Percentiles rank a stretch among this genome's conserved stretches.
These are phyloP conservation scores for Heritiera fomes DNA, from an alignment of 345 rosid species.

Conservation along the genomic window DNA sequence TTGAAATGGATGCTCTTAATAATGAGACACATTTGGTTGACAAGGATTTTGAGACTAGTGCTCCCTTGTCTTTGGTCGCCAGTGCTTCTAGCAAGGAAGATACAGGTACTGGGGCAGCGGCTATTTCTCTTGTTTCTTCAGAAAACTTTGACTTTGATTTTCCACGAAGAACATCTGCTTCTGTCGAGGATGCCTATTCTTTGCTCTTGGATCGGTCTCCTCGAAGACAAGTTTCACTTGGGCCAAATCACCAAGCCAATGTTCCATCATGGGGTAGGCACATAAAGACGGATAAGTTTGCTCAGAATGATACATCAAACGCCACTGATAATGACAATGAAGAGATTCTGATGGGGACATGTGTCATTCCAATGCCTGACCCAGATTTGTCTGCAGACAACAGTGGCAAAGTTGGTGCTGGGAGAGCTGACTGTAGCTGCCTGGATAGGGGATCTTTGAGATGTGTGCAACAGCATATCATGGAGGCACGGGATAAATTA, in stretches of 20 bases:
- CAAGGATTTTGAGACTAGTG: constrained; percentile 27
- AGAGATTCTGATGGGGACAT: constrained; percentile 44
- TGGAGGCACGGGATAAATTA: constrained; percentile 49
- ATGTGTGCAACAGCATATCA: constrained; percentile 46
- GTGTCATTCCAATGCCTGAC: constrained; percentile 57
- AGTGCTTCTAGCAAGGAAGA: constrained; percentile 34
- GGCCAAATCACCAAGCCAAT: constrained; percentile 58
- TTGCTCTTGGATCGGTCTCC: constrained; percentile 33
- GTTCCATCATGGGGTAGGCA: constrained; percentile 46
- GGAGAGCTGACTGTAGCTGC: constrained; percentile 34
- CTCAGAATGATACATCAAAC: constrained; percentile 11
- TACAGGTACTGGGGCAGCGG: constrained; percentile 30
- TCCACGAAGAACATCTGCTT: constrained; percentile 28
- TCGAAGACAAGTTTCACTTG: constrained; percentile 48
- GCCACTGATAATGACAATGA: constrained; percentile 17
- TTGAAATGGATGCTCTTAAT: constrained; percentile 13
- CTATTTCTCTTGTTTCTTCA: constrained; percentile 37
- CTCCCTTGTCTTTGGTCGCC: constrained; percentile 26
- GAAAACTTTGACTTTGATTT: constrained; percentile 40
- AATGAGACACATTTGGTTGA: background rate
- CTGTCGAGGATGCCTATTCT: constrained; percentile 39
- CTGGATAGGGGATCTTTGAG: constrained; percentile 40
- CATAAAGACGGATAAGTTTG: constrained; percentile 2
- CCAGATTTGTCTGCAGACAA: constrained; percentile 22
- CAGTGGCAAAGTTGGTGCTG: constrained; percentile 24